Evolutionary conservation across 225 moss, liverwort and hornwort genomes (phyloP).

Genomic region (Pleurozium schreberi): DNA sequence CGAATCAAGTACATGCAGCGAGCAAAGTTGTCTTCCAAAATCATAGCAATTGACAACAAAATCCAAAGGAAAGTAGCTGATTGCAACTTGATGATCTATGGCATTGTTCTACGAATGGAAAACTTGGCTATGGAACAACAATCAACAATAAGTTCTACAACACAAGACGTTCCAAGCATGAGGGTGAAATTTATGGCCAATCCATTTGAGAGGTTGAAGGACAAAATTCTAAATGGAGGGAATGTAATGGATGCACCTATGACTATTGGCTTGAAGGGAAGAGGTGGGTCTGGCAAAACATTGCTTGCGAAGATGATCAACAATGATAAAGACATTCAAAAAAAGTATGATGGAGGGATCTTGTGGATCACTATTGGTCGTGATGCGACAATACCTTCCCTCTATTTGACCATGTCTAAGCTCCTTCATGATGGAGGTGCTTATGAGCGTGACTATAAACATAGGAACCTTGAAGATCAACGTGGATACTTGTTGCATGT

Average conservation of each 20-base stretch:
- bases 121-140: no score
- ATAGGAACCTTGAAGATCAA: background rate
- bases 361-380: background rate
- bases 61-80: no score
- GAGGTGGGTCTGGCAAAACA: background rate
- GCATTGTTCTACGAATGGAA: no score
- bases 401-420: background rate
- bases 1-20: background rate
- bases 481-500: background rate
- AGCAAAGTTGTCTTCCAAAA: background rate
- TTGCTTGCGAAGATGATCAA: background rate
- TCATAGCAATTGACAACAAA: no score
- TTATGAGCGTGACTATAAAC: background rate
- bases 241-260: background rate
- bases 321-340: background rate
- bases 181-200: no score
- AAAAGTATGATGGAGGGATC: background rate
- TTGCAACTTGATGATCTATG: no score
- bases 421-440: background rate
- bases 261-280: background rate
- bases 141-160: no score
- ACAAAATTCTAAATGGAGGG: background rate
- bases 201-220: no score
- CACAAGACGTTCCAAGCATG: no score
- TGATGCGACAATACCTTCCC: background rate